Evolutionary conservation across 768 basidiomycete genomes (phyloP), one percentile per base, ranked within the genome.

Genomic region (Suillus fuscotomentosus): DNA sequence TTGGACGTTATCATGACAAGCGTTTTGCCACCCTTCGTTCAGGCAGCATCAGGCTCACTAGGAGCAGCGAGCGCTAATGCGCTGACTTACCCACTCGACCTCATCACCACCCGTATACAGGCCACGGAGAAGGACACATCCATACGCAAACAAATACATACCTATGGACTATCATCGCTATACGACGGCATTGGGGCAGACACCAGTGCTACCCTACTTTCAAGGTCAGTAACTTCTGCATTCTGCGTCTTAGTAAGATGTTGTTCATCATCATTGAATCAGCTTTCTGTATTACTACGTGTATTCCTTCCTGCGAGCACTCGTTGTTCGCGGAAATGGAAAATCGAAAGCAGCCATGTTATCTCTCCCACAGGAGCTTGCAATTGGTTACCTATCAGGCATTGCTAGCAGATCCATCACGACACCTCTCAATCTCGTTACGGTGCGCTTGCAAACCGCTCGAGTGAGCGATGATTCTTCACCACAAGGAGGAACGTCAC

Each of bases 221-320:
- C 85, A 14, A 86, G 83, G 86, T 86, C 63, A 60, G 38, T n/a
- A 31, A 14, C 80, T 67, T 17, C 9, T 20, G 8, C n/a, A 20
- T 22, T n/a, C n/a, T 15, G 20, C 34, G 36, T 39, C 45, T 20
- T 14, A 27, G 27, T 27, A 39, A 11, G 24, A 34, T n/a, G 20
- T 20, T 3, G 7, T 64, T 39, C 36, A 17, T 54, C 20, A 42
- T 17, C 9, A 13, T 34, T 13, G 24, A 17, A n/a, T 4, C 62
- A 86, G 86, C 69, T 87, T 88, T 68, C 76, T 87, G 61, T 88
- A 86, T 68, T 87, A 86, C 66, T 85, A 86, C 65, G 79, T 83
- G 65, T 87, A 87, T 69, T 80, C 86, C 0, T 80, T 82, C 64
- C 77, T 88, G 1, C 79, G 78, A 3, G 77, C 77, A 8, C 60